These are phyloP conservation scores for Friedmanniomyces endolithicus DNA, from an alignment of 495 filamentous ascomycete species.

Conservation along the genomic window DNA sequence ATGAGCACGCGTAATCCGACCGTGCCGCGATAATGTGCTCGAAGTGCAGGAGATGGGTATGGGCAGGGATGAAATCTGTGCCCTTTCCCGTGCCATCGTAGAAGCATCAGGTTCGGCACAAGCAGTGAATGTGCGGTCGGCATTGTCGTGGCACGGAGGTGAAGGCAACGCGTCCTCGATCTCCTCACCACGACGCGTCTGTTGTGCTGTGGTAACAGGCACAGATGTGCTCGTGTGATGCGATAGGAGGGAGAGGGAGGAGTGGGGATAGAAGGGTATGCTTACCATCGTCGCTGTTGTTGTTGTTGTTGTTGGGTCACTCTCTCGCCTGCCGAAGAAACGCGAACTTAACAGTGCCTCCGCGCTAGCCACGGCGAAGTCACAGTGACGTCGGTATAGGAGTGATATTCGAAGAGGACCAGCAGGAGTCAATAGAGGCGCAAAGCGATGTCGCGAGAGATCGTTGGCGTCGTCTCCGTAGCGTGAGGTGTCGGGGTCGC, in stretches of 20 bases:
- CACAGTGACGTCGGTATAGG: background rate
- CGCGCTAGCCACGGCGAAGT: background rate
- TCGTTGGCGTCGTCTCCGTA: background rate
- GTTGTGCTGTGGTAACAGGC: background rate
- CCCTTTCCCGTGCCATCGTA: no score
- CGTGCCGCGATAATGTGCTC: background rate
- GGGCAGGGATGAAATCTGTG: background rate
- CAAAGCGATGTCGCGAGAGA: background rate
- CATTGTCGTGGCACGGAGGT: background rate
- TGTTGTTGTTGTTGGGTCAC: background rate
- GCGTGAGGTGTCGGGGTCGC: conserved; percentile 51
- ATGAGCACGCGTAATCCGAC: background rate
- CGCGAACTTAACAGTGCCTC: conserved; percentile 2
- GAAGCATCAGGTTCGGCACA: no score
- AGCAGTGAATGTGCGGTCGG: background rate
- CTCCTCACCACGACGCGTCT: no score
- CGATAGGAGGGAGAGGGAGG: background rate
- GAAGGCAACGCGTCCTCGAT: background rate
- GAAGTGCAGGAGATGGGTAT: background rate
- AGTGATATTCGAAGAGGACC: background rate
- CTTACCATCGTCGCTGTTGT: background rate
- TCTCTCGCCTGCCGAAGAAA: background rate
- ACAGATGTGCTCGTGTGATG: background rate
- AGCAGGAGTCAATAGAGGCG: background rate
- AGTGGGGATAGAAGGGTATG: no score